Percentiles rank a stretch among this genome's conserved stretches.
Conservation (phyloP, 2,329 filamentous ascomycete genomes). For the Alternaria ethzedia region DNA sequence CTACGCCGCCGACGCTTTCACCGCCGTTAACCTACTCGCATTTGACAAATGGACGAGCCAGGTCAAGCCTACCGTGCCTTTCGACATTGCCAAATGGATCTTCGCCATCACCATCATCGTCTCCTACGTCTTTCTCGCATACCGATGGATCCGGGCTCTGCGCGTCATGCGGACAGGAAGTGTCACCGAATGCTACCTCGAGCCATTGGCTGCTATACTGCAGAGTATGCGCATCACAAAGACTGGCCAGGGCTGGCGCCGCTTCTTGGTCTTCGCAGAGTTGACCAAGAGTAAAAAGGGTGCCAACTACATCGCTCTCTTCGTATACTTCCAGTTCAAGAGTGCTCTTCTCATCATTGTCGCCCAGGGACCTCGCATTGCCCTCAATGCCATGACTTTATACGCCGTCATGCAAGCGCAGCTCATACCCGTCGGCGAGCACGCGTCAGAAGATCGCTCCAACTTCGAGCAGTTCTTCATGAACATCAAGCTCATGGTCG, state of each 20-base stretch:
- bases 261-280: conserved; percentile 91
- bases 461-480: conserved; percentile 78
- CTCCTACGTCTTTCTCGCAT: conserved; percentile 81
- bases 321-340: conserved; percentile 85
- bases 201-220: conserved; percentile 82
- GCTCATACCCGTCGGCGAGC: conserved; percentile 67
- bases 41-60: conserved; percentile 90
- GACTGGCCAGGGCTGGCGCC: conserved; percentile 77
- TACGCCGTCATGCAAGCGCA: conserved; percentile 81
- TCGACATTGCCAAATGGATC: conserved; percentile 88
- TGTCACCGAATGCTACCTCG: conserved; percentile 89
- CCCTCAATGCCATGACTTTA: conserved; percentile 86
- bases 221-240: conserved; percentile 79
- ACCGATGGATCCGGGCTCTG: conserved; percentile 79
- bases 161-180: conserved; percentile 84
- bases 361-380: conserved; percentile 90
- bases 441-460: conserved; percentile 65
- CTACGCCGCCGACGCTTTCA: conserved; percentile 90
- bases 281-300: conserved; percentile 92
- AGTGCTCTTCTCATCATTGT: conserved; percentile 85
- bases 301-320: conserved; percentile 86
- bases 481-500: conserved; percentile 77
- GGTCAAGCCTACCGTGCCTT: conserved; percentile 77
- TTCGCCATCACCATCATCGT: conserved; percentile 91
- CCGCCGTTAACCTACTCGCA: conserved; percentile 85